Conservation (phyloP, 163 green algal genomes). For the Scenedesmus sp. region DNA sequence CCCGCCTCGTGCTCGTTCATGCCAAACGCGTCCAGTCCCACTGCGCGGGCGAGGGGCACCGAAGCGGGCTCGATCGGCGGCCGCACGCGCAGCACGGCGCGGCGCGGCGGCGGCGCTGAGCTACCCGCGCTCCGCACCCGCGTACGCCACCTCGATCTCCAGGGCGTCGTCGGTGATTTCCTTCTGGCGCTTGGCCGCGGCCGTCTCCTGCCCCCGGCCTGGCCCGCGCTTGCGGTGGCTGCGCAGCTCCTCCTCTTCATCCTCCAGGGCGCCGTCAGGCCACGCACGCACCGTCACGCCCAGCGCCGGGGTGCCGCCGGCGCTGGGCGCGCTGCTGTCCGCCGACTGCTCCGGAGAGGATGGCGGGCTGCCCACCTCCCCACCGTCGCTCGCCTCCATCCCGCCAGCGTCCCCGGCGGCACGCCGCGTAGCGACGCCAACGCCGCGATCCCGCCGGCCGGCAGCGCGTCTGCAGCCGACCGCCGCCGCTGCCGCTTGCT, state of each 20-base stretch:
- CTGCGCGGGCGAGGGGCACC: conserved; percentile 4
- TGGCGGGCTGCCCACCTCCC: too few relatives aligned
- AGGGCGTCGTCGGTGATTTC: conserved; percentile 30
- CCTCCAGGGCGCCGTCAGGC: too few relatives aligned
- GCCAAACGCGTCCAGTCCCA: conserved; percentile 58
- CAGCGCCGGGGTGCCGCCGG: too few relatives aligned
- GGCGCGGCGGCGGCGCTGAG: neutral
- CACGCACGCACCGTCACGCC: too few relatives aligned
- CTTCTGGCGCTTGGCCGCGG: conserved; percentile 13
- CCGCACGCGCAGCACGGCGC: neutral
- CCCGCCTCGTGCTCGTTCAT: conserved; percentile 62
- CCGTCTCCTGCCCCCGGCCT: neutral
- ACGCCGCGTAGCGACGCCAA: too few relatives aligned
- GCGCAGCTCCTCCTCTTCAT: conserved; percentile 7
- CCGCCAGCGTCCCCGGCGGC: too few relatives aligned
- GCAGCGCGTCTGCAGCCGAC: too few relatives aligned
- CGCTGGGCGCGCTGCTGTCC: too few relatives aligned
- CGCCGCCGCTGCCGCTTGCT: too few relatives aligned
- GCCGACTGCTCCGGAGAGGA: too few relatives aligned
- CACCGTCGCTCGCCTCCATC: too few relatives aligned
- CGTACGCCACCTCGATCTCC: conserved; percentile 56
- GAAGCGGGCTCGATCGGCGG: neutral
- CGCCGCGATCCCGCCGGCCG: too few relatives aligned
- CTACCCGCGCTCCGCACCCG: neutral
- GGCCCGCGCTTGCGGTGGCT: conserved; percentile 35